Evolutionary conservation across 306 rosid genomes (phyloP).

Genomic region (Oemleria cerasiformis): DNA sequence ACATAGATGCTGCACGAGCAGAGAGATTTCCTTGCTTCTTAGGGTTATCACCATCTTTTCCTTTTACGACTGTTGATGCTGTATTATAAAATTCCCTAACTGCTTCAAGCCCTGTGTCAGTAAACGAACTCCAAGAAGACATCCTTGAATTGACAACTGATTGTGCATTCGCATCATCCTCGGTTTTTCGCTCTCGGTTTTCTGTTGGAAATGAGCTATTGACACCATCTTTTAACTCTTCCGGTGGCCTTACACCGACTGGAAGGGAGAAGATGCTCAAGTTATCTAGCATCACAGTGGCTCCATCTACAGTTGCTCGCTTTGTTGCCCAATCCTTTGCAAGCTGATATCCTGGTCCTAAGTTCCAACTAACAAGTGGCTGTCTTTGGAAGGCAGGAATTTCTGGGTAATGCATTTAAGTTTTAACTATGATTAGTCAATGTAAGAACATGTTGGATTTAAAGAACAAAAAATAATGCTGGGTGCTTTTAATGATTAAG

Average conservation of each 20-base stretch:
- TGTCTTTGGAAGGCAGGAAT: conserved; percentile 61
- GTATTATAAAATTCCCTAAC: conserved; percentile 53
- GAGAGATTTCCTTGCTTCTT: conserved; percentile 75
- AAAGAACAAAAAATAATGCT: background rate
- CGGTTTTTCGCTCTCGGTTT: conserved; percentile 34
- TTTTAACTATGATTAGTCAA: conserved; percentile 15
- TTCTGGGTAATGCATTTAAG: conserved; percentile 37
- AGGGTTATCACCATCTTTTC: conserved; percentile 46
- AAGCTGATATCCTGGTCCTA: conserved; percentile 68
- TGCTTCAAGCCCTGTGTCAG: conserved; percentile 60
- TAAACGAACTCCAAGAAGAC: conserved; percentile 49
- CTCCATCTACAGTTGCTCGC: conserved; percentile 51
- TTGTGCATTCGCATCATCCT: conserved; percentile 36
- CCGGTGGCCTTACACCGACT: conserved; percentile 82
- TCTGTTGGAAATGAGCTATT: conserved; percentile 37
- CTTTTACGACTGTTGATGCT: conserved; percentile 58
- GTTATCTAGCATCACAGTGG: conserved; percentile 44
- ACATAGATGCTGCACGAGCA: conserved; percentile 90
- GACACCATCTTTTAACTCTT: conserved; percentile 47
- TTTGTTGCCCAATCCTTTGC: conserved; percentile 87
- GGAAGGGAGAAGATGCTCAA: conserved; percentile 72
- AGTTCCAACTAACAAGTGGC: conserved; percentile 71
- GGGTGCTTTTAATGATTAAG: background rate
- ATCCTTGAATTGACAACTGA: conserved; percentile 27
- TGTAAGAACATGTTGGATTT: conserved; percentile 9